A percentile compares a stretch with the other conserved stretches of the same genome.
Conservation (phyloP, 352 stramenopile species). For the Phytopythium delawarense region DNA sequence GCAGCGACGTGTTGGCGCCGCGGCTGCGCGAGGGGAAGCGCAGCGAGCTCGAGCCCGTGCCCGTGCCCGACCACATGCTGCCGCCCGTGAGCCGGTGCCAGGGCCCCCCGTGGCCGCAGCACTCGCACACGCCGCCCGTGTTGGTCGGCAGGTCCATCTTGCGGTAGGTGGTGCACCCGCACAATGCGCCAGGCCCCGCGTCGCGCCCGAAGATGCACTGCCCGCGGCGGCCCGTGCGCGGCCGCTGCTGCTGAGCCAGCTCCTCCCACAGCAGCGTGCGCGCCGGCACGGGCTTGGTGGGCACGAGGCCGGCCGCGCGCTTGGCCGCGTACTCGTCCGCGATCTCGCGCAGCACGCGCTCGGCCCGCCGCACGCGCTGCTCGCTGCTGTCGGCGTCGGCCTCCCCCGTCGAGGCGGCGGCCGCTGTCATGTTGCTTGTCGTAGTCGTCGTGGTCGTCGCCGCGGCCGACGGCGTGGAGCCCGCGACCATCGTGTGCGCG, state of each 20-base stretch:
- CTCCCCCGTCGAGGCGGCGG: too few species aligned
- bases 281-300: conserved; percentile 61
- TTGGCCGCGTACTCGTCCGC: conserved; percentile 83
- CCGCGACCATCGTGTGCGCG: background rate
- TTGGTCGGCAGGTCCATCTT: conserved; percentile 47
- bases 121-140: conserved; percentile 54
- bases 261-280: conserved; percentile 82
- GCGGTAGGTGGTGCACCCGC: conserved; percentile 58
- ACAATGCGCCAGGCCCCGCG: conserved; percentile 23
- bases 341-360: conserved; percentile 69
- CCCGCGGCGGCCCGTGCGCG: conserved; percentile 33
- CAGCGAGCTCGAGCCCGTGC: background rate
- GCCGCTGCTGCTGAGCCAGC: conserved; percentile 39
- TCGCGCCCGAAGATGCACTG: conserved; percentile 70
- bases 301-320: conserved; percentile 64
- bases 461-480: background rate
- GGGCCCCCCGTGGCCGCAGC: conserved; percentile 59
- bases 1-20: conserved; percentile 1
- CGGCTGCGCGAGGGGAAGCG: background rate
- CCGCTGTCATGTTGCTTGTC: too few species aligned
- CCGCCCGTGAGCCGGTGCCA: conserved; percentile 68
- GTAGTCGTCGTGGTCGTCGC: background rate
- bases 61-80: conserved; percentile 19
- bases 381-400: background rate
- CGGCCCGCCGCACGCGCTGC: conserved; percentile 43